These are phyloP conservation scores for Nemania sp. DNA, from an alignment of 2,329 filamentous ascomycete genomes.

Conservation along the genomic window DNA sequence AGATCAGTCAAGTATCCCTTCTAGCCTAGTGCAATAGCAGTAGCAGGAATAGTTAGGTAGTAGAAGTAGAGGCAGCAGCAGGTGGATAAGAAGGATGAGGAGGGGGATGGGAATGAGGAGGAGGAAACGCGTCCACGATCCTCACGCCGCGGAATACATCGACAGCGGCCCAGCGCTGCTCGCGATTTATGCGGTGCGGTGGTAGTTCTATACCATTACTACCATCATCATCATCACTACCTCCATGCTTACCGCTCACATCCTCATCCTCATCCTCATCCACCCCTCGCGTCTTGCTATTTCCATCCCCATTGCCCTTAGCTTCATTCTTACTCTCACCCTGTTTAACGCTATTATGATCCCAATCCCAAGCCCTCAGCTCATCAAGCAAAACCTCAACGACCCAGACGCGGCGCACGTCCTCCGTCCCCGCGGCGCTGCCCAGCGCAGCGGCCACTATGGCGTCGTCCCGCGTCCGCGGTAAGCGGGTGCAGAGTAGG, in stretches of 20 bases:
- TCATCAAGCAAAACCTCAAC: slow-evolving; percentile 58
- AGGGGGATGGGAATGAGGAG: too few species aligned
- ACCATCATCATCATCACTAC: not conserved
- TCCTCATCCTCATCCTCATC: not conserved
- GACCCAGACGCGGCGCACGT: slow-evolving; percentile 44
- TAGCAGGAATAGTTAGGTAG: too few species aligned
- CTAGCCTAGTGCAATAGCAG: too few species aligned
- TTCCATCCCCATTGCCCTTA: not conserved
- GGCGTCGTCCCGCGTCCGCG: slow-evolving; percentile 46
- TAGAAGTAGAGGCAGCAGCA: too few species aligned
- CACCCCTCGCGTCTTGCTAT: not conserved
- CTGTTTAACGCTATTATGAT: too few species aligned
- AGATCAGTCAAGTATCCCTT: too few species aligned
- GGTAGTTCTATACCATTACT: not conserved
- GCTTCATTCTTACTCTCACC: not conserved
- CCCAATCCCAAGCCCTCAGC: slow-evolving; percentile 48
- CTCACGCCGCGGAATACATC: slow-evolving; percentile 44
- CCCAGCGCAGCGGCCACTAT: slow-evolving; percentile 33
- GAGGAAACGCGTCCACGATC: slow-evolving; percentile 47
- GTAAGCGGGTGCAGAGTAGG: slow-evolving; percentile 52
- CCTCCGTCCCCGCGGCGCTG: slow-evolving; percentile 8
- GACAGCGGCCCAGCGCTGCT: slow-evolving; percentile 59
- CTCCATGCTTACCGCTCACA: not conserved
- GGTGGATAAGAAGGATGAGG: too few species aligned
- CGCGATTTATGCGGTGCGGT: slow-evolving; percentile 41